phyloP scores from a whole-genome alignment of 2,329 filamentous ascomycete species.

The Trichoderma harzianum region DNA sequence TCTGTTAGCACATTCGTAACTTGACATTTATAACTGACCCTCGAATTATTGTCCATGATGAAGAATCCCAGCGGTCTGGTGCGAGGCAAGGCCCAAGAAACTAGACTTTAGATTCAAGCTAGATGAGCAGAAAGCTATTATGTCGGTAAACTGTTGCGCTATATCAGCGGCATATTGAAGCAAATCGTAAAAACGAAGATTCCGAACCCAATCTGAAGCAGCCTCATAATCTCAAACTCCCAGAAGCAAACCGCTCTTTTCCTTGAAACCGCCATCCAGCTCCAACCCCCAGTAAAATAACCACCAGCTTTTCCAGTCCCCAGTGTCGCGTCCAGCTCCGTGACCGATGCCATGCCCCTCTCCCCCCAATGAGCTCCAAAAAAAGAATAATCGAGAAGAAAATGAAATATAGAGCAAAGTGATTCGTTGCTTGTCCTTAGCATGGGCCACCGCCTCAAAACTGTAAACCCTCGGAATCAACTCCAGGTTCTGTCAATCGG shows the following conservation, averaged over 20 bases:
- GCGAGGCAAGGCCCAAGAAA: background rate
- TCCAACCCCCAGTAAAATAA: background rate
- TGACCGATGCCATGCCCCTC: background rate
- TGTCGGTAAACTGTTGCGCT: background rate
- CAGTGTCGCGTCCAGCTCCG: background rate
- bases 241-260: background rate
- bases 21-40: no score
- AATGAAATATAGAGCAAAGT: background rate
- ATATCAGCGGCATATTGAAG: background rate
- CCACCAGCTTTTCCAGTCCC: background rate
- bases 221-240: background rate
- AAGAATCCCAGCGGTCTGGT: background rate
- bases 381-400: background rate
- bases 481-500: background rate
- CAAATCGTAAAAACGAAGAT: background rate
- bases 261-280: background rate
- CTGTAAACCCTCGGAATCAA: background rate
- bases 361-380: background rate
- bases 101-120: background rate
- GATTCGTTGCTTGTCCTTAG: background rate
- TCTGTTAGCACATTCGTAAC: background rate
- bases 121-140: background rate
- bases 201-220: background rate
- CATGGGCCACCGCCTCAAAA: background rate
- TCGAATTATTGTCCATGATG: background rate